phyloP scores from a whole-genome alignment of 1,284 basidiomycete species.

The Mycena sp. region DNA sequence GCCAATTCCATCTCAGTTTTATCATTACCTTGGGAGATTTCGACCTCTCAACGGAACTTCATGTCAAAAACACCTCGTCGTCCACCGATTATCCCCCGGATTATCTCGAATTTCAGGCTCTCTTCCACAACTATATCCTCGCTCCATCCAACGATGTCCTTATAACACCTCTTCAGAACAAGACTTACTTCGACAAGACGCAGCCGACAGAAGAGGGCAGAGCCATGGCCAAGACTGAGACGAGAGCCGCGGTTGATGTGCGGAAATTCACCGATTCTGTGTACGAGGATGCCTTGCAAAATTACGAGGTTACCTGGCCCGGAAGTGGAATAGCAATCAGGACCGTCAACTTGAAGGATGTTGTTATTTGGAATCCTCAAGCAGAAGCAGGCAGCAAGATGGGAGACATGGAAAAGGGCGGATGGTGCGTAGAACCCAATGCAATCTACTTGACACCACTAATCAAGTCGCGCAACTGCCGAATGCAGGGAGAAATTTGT shows the following conservation, averaged over 20 bases:
- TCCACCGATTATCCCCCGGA: constrained; percentile 48
- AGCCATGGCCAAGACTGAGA: constrained; percentile 65
- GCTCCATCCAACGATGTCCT: constrained; percentile 62
- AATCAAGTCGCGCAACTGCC: not conserved
- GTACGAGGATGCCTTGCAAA: constrained; percentile 69
- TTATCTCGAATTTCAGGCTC: constrained; percentile 81
- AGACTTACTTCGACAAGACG: constrained; percentile 83
- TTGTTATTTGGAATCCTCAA: constrained; percentile 90
- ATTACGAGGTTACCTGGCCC: constrained; percentile 70
- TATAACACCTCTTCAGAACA: constrained; percentile 67
- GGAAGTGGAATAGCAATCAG: constrained; percentile 65
- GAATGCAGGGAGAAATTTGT: constrained; percentile 76
- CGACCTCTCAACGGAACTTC: constrained; percentile 81
- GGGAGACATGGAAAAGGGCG: constrained; percentile 85
- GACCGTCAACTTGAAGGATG: constrained; percentile 51
- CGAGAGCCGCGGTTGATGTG: constrained; percentile 70
- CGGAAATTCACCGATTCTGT: constrained; percentile 74
- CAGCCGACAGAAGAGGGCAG: constrained; percentile 62
- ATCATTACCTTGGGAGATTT: constrained; percentile 82
- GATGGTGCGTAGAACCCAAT: constrained; percentile 70
- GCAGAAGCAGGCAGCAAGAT: constrained; percentile 74
- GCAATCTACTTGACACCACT: not conserved
- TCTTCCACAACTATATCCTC: constrained; percentile 89
- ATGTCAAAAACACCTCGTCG: constrained; percentile 75
- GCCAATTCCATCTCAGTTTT: constrained; percentile 76